Conservation (phyloP, 202 grass and related monocot genomes). For the Panicum virgatum region DNA sequence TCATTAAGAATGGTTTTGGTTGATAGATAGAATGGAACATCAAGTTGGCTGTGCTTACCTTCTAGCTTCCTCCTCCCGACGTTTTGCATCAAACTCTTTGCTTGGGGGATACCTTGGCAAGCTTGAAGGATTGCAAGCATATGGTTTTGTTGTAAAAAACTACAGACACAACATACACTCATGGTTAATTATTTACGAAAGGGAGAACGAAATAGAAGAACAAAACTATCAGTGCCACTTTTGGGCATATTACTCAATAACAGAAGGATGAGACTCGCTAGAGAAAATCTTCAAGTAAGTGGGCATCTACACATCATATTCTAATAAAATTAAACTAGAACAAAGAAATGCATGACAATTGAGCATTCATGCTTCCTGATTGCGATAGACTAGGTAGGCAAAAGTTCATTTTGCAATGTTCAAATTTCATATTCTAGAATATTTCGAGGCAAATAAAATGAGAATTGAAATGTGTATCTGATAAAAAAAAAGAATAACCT, state of each 20-base stretch:
- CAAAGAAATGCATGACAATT: background rate
- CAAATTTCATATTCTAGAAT: background rate
- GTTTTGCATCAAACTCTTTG: conserved; percentile 98
- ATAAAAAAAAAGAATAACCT: conserved; percentile 17
- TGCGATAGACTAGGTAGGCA: background rate
- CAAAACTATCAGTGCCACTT: background rate
- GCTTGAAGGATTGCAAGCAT: conserved; percentile 91
- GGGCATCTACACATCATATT: conserved; percentile 25
- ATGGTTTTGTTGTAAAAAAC: conserved; percentile 89
- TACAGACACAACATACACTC: conserved; percentile 48
- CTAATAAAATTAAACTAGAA: conserved; percentile 3
- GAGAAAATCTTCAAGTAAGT: conserved; percentile 19
- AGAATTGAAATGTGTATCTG: background rate
- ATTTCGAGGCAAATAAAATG: conserved; percentile 11
- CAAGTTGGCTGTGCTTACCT: conserved; percentile 52
- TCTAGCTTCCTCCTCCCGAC: conserved; percentile 77
- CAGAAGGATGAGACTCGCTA: conserved; percentile 9
- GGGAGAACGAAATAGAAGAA: background rate
- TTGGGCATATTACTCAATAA: conserved; percentile 10
- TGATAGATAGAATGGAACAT: conserved; percentile 12
- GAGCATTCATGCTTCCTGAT: background rate
- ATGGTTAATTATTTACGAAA: conserved; percentile 15
- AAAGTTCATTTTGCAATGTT: background rate
- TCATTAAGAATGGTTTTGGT: conserved; percentile 6
- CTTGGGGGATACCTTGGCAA: conserved; percentile 89